These are phyloP conservation scores for Talaromyces sp. DNA, from an alignment of 2,329 filamentous ascomycete species.

Conservation along the genomic window DNA sequence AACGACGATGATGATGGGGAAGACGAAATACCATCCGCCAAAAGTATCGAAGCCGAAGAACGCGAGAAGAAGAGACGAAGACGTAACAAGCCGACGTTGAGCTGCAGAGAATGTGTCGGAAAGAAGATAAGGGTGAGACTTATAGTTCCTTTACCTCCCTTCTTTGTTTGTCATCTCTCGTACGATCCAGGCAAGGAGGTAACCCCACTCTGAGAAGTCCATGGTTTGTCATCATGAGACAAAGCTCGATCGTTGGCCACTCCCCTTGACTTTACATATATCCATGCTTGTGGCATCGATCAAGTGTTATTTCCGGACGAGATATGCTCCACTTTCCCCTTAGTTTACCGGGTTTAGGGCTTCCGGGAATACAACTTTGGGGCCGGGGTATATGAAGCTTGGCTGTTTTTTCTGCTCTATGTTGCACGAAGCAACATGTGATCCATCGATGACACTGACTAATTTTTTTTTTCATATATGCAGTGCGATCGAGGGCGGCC, in stretches of 20 bases:
- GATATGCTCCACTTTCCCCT: not conserved
- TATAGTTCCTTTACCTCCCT: not conserved
- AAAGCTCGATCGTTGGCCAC: not conserved
- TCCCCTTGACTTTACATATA: not conserved
- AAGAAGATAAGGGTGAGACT: conserved; percentile 18
- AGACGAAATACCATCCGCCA: not conserved
- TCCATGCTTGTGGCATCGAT: not conserved
- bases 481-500: conserved; percentile 18
- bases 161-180: not conserved
- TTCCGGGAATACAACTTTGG: not conserved
- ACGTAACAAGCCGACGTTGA: conserved; percentile 16
- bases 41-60: not conserved
- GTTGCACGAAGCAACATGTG: not conserved
- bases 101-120: conserved; percentile 17
- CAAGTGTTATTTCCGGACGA: not conserved
- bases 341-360: not conserved
- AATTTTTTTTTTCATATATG: not conserved
- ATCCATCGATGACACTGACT: not conserved
- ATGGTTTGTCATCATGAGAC: not conserved
- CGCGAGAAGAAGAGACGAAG: conserved; percentile 14
- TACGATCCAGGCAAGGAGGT: not conserved
- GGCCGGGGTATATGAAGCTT: not conserved
- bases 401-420: not conserved
- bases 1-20: not conserved
- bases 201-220: not conserved